Evolutionary conservation across 371 early-diverging fungal genomes (phyloP).

Genomic region (Rhizopus delemar): DNA sequence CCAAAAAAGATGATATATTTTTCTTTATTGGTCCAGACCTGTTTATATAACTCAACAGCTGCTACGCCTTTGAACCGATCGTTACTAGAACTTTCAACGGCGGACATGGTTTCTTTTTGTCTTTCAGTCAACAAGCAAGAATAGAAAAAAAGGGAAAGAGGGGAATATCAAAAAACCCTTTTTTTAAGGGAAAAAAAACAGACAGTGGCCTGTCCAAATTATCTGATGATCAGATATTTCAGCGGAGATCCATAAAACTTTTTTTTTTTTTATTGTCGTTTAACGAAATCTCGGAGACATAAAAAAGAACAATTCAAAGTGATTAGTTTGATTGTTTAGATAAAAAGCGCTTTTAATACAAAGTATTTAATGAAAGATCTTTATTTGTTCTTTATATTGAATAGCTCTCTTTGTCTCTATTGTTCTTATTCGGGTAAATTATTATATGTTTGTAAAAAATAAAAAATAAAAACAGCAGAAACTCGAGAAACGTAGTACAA

Average conservation of each 20-base stretch:
- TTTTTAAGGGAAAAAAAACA: neutral
- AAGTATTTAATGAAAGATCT: too few relatives aligned
- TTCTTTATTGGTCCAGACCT: conserved; percentile 28
- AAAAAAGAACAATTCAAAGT: neutral
- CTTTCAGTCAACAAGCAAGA: neutral
- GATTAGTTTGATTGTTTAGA: too few relatives aligned
- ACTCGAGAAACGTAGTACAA: conserved; percentile 4
- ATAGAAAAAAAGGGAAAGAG: neutral
- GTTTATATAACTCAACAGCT: conserved; percentile 30
- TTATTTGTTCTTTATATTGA: neutral
- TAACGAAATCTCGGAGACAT: neutral
- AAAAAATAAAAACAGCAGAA: conserved; percentile 1
- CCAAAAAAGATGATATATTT: conserved; percentile 22
- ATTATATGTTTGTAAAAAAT: neutral
- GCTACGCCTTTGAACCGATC: conserved; percentile 21
- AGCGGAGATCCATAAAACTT: conserved; percentile 7
- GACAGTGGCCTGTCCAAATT: neutral
- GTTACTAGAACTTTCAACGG: neutral
- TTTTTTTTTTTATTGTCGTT: neutral
- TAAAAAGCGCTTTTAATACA: too few relatives aligned
- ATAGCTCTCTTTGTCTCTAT: neutral
- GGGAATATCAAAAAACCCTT: neutral
- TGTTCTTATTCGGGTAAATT: neutral
- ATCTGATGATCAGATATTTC: conserved; percentile 29
- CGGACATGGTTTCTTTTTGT: neutral